Base-by-base conservation (phyloP, 768 basidiomycete genomes). In the Pleurotus giganteus region DNA sequence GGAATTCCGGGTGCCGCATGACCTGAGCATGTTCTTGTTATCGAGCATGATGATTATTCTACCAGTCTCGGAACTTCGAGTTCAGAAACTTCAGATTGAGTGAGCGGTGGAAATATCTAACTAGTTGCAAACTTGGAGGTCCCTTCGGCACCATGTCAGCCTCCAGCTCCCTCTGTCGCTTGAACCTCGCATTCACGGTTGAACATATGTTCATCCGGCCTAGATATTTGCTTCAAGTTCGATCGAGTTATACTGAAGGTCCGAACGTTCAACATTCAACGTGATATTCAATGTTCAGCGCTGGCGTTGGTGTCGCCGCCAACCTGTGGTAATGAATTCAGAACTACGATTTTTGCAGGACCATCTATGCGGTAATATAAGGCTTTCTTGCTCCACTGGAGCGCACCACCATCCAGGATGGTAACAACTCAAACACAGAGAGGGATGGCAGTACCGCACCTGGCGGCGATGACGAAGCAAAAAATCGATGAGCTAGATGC, bases 121-220 rank as follows among this genome's bases (percentile, higher is more conserved):
- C 70, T 63, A 49, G 69, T n/a, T n/a, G n/a, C n/a, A n/a, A n/a
- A n/a, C n/a, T n/a, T n/a, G 70, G 1, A 72, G 57, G 49, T 64
- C 47, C 7, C 66, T 68, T 28, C 46, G 36, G 24, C 19, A 52
- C 4, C 23, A 19, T 15, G 17, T 47, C 4, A 47, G 28, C 45
- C 13, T n/a, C 23, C 19, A 37, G 45, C 47, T 28, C 29, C 32
- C 12, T 11, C 34, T 28, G 56, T 19, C 19, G 12, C 57, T 52
- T 52, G 27, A 47, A 54, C 21, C 12, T 2, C 24, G 60, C 46
- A 37, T 62, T 51, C 2, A 56, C n/a, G 42, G 28, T 61, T 50
- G 47, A 65, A 65, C 8, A 61, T 53, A 24, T 58, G 60, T 2
- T 63, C 57, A 5, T n/a, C 28, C 34, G 64, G 44, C 19, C 68